Evolutionary conservation across 2,329 filamentous ascomycete genomes (phyloP).

Genomic region (Ustulina deusta): DNA sequence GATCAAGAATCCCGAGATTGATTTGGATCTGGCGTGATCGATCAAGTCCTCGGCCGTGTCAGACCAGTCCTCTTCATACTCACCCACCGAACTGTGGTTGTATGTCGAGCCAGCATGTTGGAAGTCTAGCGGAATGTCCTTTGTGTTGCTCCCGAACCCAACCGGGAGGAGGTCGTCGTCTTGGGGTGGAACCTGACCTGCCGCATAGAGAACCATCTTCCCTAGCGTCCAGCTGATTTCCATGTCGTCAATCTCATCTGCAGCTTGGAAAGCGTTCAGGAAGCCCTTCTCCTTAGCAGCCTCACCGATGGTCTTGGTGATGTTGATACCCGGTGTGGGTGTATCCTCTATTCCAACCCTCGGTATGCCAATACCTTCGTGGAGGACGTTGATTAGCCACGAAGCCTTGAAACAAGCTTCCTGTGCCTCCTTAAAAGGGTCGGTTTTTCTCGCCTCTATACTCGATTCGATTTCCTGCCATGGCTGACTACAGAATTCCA

Average conservation of each 20-base stretch:
- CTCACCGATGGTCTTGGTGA: conserved; percentile 76
- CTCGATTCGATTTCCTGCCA: conserved; percentile 82
- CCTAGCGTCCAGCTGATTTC: conserved; percentile 98
- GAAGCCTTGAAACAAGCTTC: conserved; percentile 98
- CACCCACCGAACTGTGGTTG: conserved; percentile 50
- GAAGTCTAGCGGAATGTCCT: conserved; percentile 78
- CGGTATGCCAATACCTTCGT: conserved; percentile 95
- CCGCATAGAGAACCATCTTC: conserved; percentile 95
- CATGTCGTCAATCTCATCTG: conserved; percentile 89
- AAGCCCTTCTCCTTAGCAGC: conserved; percentile 80
- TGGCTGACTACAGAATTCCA: conserved; percentile 84
- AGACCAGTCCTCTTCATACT: conserved; percentile 66
- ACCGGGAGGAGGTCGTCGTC: conserved; percentile 75
- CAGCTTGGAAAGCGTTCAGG: conserved; percentile 87
- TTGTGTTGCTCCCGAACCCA: conserved; percentile 90
- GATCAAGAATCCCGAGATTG: conserved; percentile 80
- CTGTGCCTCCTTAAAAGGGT: conserved; percentile 81
- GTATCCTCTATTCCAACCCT: conserved; percentile 80
- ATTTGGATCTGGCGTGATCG: conserved; percentile 72
- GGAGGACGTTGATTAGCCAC: conserved; percentile 96
- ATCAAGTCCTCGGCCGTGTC: conserved; percentile 70
- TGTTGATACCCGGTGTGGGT: conserved; percentile 68
- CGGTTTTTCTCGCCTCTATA: conserved; percentile 75
- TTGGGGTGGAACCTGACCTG: conserved; percentile 82
- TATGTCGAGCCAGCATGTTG: conserved; percentile 78